Evolutionary conservation across 2,329 filamentous ascomycete species (phyloP).

Genomic region (Fusarium sp.): DNA sequence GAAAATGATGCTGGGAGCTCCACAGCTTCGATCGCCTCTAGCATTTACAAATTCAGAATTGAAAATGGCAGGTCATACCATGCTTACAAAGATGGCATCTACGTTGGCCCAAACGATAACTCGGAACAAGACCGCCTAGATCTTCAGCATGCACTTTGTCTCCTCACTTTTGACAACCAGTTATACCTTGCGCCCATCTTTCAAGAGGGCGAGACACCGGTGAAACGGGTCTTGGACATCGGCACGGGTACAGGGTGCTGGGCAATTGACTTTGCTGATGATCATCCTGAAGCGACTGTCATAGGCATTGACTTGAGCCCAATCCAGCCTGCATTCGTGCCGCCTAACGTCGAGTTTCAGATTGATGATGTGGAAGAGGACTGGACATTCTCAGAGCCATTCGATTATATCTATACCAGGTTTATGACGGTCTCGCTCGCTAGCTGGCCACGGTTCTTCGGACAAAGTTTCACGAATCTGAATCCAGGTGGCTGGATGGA

Average conservation of each 20-base stretch:
- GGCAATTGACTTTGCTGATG: conserved; percentile 41
- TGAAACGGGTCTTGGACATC: conserved; percentile 37
- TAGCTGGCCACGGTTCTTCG: conserved; percentile 35
- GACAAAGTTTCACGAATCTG: conserved; percentile 31
- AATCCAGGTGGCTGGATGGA: conserved; percentile 41
- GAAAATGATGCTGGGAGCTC: conserved; percentile 1
- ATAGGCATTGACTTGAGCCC: conserved; percentile 36
- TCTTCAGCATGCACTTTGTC: conserved; percentile 36
- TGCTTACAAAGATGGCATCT: conserved; percentile 38
- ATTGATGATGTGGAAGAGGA: conserved; percentile 41
- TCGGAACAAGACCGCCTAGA: conserved; percentile 32
- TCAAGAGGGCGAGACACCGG: not conserved
- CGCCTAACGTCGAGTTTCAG: conserved; percentile 40
- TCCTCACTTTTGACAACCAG: conserved; percentile 41
- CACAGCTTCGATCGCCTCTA: conserved; percentile 32
- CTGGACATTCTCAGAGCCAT: conserved; percentile 36
- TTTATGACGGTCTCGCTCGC: conserved; percentile 35
- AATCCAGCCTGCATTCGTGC: conserved; percentile 32
- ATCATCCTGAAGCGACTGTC: conserved; percentile 23
- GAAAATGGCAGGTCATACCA: conserved; percentile 45
- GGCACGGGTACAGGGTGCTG: conserved; percentile 43
- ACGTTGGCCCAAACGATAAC: conserved; percentile 16
- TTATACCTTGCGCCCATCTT: conserved; percentile 33
- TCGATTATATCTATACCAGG: conserved; percentile 40
- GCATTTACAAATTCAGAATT: conserved; percentile 34